Percentiles rank a stretch among this genome's conserved stretches.
Evolutionary conservation across 2,329 filamentous ascomycete species (phyloP).

Genomic region (Aspergillus tamarii): DNA sequence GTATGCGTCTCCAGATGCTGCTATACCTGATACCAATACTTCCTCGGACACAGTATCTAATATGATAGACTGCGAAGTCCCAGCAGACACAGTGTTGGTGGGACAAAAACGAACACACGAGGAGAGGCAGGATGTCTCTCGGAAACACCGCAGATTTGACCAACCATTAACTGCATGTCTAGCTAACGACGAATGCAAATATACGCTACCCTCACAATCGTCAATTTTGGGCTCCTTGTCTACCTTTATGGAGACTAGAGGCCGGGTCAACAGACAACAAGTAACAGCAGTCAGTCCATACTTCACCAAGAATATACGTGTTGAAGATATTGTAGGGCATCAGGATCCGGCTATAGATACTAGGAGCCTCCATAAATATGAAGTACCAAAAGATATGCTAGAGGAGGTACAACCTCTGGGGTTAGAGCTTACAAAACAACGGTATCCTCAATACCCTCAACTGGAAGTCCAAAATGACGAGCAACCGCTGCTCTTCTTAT

Average conservation of each 20-base stretch:
- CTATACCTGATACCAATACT: not conserved
- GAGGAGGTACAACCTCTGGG: not conserved
- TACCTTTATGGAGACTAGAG: slow-evolving; percentile 56
- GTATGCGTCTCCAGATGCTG: too few relatives aligned
- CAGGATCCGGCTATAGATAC: not conserved
- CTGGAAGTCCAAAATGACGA: slow-evolving; percentile 14
- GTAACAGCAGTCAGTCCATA: slow-evolving; percentile 31
- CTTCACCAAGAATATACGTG: slow-evolving; percentile 16
- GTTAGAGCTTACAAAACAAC: not conserved
- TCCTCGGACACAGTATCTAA: not conserved
- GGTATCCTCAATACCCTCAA: slow-evolving; percentile 9
- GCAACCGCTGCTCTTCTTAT: slow-evolving; percentile 31
- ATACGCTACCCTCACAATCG: not conserved
- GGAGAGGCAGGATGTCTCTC: not conserved
- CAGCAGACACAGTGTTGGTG: not conserved
- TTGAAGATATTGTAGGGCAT: not conserved
- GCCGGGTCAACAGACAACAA: slow-evolving; percentile 32
- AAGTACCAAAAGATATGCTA: too few relatives aligned
- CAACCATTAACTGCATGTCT: not conserved
- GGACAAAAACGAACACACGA: not conserved
- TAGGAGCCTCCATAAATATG: not conserved
- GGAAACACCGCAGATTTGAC: not conserved
- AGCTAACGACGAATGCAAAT: not conserved
- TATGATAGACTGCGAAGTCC: not conserved
- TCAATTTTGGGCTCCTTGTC: slow-evolving; percentile 50